These are phyloP conservation scores for Solanum corneliomulleri DNA, from an alignment of 257 asterid genomes.

Conservation along the genomic window DNA sequence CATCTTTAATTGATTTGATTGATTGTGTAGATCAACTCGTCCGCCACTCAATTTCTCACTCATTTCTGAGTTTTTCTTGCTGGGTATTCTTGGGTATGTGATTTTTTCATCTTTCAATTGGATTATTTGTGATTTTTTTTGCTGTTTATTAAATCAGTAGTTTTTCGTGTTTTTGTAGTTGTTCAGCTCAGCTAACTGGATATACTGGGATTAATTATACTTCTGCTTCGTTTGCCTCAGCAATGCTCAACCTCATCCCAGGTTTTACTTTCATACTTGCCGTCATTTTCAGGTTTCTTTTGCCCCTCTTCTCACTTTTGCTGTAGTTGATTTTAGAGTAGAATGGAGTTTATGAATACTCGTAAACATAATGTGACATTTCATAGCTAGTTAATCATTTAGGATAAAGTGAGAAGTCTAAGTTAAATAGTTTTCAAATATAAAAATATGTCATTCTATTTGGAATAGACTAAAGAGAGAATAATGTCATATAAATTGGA, in stretches of 20 bases:
- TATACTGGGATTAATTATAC: slow-evolving; percentile 72
- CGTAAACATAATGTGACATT: background rate
- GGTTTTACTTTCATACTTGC: slow-evolving; percentile 87
- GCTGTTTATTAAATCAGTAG: background rate
- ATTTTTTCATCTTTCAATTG: background rate
- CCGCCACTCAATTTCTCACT: slow-evolving; percentile 45
- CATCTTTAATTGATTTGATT: background rate
- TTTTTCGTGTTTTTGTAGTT: slow-evolving; percentile 27
- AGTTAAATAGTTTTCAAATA: background rate
- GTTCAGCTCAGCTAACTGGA: slow-evolving; percentile 76
- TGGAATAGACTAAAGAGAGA: background rate
- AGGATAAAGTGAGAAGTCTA: background rate
- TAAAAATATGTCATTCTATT: background rate
- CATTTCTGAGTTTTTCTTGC: slow-evolving; percentile 50
- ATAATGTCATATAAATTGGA: background rate
- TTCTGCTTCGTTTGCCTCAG: slow-evolving; percentile 71
- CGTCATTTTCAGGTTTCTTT: slow-evolving; percentile 49
- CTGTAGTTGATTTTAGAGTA: background rate
- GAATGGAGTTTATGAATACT: background rate
- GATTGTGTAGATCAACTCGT: slow-evolving; percentile 29
- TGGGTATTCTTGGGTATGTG: slow-evolving; percentile 72
- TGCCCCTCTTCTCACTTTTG: background rate
- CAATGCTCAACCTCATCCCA: slow-evolving; percentile 87
- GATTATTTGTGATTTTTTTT: background rate
- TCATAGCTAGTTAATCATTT: background rate